Base-by-base conservation (phyloP, 768 basidiomycete species). In the Trametes cinnabarina region DNA sequence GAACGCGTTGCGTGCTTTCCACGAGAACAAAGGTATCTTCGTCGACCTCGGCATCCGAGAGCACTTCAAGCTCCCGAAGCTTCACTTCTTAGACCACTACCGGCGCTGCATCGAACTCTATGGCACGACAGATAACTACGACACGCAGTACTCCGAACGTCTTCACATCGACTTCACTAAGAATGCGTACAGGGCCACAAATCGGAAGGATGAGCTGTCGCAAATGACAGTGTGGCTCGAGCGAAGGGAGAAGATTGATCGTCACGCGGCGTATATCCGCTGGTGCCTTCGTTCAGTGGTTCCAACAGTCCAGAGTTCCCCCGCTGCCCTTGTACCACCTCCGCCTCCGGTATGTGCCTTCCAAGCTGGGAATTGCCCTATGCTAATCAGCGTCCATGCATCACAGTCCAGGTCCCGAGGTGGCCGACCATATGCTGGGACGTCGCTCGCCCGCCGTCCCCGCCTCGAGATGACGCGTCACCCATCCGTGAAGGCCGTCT, bases 111-210 rank as follows among this genome's bases (percentile, higher is more conserved):
- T 71, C n/a, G 28, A 65, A 28, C 46, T 47, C 12, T 54, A 60
- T 30, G 68, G 65, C 15, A 51, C 60, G 0, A 51, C 63, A 1
- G 67, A 67, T 42, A 67, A 67, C 48, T 67, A 61, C 54, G 63
- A 66, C 47, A 65, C 64, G 0, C 60, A 65, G 41, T 61, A 54
- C 19, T 22, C 68, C 58, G 60, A 71, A 63, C 69, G 70, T 0
- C 67, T 80, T 0, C 80, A 80, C 51, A 79, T 79, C 44, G 72
- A 79, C 61, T 70, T 68, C 42, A 72, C 76, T 2, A 80, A 81
- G 58, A 42, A 65, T 7, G 66, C 57, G 0, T 73, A 58, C 54
- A 19, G 66, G 47, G 49, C 65, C 30, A 43, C 54, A 48, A 50
- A 66, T 34, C 41, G 39, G 0, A 61, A 63, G 35, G 60, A 63